Conservation (phyloP, 352 stramenopile genomes). For the Albugo laibachii region DNA sequence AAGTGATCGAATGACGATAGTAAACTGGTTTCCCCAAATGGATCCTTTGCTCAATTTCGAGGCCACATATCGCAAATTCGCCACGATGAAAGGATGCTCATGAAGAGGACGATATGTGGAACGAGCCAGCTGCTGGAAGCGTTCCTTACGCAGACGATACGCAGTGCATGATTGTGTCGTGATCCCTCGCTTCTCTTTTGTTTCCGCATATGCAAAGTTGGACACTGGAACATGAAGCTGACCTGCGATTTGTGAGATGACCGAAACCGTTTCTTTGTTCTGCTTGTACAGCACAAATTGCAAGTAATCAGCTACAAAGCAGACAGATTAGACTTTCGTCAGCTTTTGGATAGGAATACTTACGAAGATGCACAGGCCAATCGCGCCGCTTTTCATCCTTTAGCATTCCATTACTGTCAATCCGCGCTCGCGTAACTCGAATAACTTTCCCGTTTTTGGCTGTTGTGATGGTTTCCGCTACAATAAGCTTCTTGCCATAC, state of each 20-base stretch:
- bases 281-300: conserved; percentile 94
- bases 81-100: conserved; percentile 72
- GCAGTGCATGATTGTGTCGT: conserved; percentile 91
- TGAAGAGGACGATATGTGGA: conserved; percentile 23
- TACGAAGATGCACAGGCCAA: conserved; percentile 56
- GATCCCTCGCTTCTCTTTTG: conserved; percentile 93
- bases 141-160: conserved; percentile 50
- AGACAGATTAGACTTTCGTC: conserved; percentile 1
- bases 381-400: conserved; percentile 34
- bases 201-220: conserved; percentile 83
- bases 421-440: conserved; percentile 31
- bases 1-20: conserved; percentile 84
- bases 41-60: conserved; percentile 73
- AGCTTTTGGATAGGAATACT: conserved; percentile 2
- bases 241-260: conserved; percentile 57
- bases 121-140: conserved; percentile 25
- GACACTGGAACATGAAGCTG: conserved; percentile 40
- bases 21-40: conserved; percentile 85
- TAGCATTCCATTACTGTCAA: conserved; percentile 17
- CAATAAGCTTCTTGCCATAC: conserved; percentile 51
- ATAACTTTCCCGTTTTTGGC: conserved; percentile 53
- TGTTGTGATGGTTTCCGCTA: conserved; percentile 77
- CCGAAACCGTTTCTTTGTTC: conserved; percentile 85
- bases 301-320: conserved; percentile 73
- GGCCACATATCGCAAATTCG: conserved; percentile 81